phyloP scores from a whole-genome alignment of 2,329 filamentous ascomycete species.

The Aspergillaceae sp. region DNA sequence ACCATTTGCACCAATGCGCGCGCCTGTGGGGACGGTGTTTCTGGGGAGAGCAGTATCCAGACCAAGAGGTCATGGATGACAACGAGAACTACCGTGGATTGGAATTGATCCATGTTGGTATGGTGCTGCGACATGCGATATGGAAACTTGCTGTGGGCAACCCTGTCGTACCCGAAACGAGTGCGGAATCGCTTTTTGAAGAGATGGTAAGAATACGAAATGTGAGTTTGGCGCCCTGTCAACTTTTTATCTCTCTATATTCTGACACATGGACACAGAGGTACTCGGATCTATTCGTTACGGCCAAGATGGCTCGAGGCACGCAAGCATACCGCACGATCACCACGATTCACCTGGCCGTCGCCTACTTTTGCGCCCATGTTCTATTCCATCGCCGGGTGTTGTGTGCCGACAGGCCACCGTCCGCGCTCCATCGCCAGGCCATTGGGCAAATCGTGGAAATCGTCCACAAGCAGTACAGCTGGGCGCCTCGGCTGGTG shows the following conservation, averaged over 20 bases:
- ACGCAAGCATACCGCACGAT: slow-evolving; percentile 25
- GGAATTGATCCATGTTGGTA: slow-evolving; percentile 23
- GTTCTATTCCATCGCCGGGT: slow-evolving; percentile 25
- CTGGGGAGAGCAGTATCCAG: slow-evolving; percentile 29
- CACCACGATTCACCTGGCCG: slow-evolving; percentile 28
- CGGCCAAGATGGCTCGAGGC: slow-evolving; percentile 22
- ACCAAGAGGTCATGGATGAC: slow-evolving; percentile 30
- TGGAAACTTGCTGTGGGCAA: slow-evolving; percentile 21
- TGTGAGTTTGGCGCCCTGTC: slow-evolving; percentile 7
- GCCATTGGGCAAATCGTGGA: slow-evolving; percentile 23
- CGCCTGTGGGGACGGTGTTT: slow-evolving; percentile 29
- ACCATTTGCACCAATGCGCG: slow-evolving; percentile 25
- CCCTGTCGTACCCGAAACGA: slow-evolving; percentile 6
- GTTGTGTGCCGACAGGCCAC: slow-evolving; percentile 14
- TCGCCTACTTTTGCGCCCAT: slow-evolving; percentile 26
- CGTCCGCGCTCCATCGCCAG: slow-evolving; percentile 18
- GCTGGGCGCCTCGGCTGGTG: slow-evolving; percentile 21
- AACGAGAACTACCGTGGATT: slow-evolving; percentile 31
- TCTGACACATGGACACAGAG: slow-evolving; percentile 11
- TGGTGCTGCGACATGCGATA: slow-evolving; percentile 21
- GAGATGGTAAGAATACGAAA: slow-evolving; percentile 20
- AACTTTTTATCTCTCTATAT: background rate
- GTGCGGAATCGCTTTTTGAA: slow-evolving; percentile 13
- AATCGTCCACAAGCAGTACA: slow-evolving; percentile 24
- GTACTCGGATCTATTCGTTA: slow-evolving; percentile 30